Evolutionary conservation across 1,139 yeast species (phyloP).

Genomic region (Suhomyces maxii): DNA sequence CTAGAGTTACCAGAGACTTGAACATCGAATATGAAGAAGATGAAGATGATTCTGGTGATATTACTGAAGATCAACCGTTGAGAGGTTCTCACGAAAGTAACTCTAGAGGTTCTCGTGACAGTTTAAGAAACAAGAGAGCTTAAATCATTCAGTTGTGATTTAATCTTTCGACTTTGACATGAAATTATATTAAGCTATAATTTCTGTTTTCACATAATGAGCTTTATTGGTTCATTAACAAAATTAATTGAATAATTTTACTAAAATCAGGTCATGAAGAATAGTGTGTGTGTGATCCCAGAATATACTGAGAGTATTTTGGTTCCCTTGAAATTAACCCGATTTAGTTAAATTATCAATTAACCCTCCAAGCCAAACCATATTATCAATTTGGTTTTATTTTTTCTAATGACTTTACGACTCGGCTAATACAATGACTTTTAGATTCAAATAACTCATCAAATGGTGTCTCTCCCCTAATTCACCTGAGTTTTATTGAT

Average conservation of each 20-base stretch:
- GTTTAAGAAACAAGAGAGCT: slow-evolving; percentile 3
- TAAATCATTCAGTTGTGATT: neutral
- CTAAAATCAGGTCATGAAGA: slow-evolving; percentile 12
- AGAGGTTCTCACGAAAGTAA: slow-evolving; percentile 8
- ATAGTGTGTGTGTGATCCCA: slow-evolving; percentile 16
- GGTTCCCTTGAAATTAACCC: slow-evolving; percentile 12
- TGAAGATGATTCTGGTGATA: slow-evolving; percentile 1
- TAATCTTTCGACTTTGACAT: too few species aligned
- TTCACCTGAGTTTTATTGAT: neutral
- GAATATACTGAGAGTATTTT: slow-evolving; percentile 11
- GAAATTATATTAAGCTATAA: too few species aligned
- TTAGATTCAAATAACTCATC: neutral
- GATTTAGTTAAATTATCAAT: neutral
- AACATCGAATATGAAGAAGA: slow-evolving; percentile 34
- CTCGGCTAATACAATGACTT: slow-evolving; percentile 6
- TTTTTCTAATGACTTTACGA: slow-evolving; percentile 9
- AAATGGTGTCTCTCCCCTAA: slow-evolving; percentile 2
- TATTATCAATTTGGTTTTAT: slow-evolving; percentile 3
- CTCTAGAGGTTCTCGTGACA: slow-evolving; percentile 3
- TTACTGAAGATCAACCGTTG: slow-evolving; percentile 6
- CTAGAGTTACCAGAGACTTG: slow-evolving; percentile 52
- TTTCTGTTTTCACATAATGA: too few species aligned
- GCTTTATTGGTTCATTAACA: too few species aligned
- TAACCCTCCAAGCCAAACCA: slow-evolving; percentile 2
- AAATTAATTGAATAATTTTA: neutral